These are phyloP conservation scores for Leccinum longicurvipes DNA, from an alignment of 768 basidiomycete genomes.

Conservation along the genomic window DNA sequence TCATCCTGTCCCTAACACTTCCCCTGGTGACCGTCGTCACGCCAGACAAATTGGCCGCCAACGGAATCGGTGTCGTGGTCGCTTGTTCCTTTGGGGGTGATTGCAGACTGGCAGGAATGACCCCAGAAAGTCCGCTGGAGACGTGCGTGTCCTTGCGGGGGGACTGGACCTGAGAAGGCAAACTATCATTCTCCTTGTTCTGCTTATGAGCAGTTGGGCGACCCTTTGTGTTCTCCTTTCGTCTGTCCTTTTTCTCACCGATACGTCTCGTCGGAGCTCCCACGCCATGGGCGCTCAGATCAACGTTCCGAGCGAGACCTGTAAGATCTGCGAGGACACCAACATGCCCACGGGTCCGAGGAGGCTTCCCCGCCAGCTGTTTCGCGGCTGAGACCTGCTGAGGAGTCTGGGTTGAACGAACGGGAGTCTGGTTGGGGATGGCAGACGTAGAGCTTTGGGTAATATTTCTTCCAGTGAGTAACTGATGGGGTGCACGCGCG, in stretches of 20 bases:
- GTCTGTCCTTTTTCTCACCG: conserved; percentile 29
- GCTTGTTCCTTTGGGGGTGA: conserved; percentile 16
- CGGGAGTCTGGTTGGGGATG: conserved; percentile 24
- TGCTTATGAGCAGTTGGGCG: conserved; percentile 15
- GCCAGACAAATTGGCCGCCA: conserved; percentile 18
- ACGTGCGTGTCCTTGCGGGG: conserved; percentile 8
- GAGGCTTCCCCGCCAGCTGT: conserved; percentile 28
- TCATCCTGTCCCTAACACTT: conserved; percentile 56
- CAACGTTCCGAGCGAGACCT: conserved; percentile 32
- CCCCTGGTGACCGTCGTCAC: conserved; percentile 21
- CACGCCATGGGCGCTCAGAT: conserved; percentile 29
- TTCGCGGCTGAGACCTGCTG: conserved; percentile 11
- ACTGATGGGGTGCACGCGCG: neutral
- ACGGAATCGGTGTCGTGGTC: conserved; percentile 2
- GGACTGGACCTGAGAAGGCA: neutral
- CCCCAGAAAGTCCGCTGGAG: neutral
- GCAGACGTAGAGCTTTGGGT: conserved; percentile 6
- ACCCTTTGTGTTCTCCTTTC: conserved; percentile 21
- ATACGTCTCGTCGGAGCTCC: conserved; percentile 14
- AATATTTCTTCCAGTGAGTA: neutral
- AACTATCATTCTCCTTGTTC: conserved; percentile 30
- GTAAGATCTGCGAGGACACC: conserved; percentile 42
- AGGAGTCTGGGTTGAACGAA: conserved; percentile 15
- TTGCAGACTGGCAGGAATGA: conserved; percentile 12
- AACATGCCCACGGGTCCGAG: conserved; percentile 24